These are phyloP conservation scores for Pleoardoris graminearum DNA, from an alignment of 2,329 filamentous ascomycete species.

Conservation along the genomic window DNA sequence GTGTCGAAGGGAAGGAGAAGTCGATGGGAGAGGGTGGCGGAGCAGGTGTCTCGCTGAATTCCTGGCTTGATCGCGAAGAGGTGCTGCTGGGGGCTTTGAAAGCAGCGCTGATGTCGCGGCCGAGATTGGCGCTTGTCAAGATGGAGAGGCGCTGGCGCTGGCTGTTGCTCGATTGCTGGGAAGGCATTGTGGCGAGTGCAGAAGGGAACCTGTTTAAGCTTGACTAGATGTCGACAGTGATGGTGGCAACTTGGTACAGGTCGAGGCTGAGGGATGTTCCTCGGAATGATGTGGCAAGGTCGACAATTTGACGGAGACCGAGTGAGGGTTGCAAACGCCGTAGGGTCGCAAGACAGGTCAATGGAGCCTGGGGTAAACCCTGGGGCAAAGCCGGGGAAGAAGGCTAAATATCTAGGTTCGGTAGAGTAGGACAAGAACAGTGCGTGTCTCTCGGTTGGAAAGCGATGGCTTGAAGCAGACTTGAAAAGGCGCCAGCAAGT, in stretches of 20 bases:
- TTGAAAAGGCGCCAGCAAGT: conserved; percentile 19
- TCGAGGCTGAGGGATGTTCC: not conserved
- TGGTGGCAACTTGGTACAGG: not conserved
- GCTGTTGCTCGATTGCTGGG: conserved; percentile 28
- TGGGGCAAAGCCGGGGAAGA: conserved; percentile 17
- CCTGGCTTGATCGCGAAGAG: conserved; percentile 28
- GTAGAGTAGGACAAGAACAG: conserved; percentile 11
- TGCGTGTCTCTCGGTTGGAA: conserved; percentile 15
- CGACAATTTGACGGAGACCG: not conserved
- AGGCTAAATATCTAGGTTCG: conserved; percentile 25
- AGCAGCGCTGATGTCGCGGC: conserved; percentile 46
- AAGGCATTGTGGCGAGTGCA: conserved; percentile 30
- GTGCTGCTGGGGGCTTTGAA: conserved; percentile 43
- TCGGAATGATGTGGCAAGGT: not conserved
- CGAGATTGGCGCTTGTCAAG: conserved; percentile 46
- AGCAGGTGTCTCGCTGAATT: conserved; percentile 45
- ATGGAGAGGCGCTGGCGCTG: conserved; percentile 49
- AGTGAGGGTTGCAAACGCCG: conserved; percentile 6
- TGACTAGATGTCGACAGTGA: not conserved
- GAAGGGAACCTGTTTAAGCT: not conserved
- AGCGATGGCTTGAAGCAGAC: conserved; percentile 21
- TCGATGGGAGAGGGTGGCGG: conserved; percentile 48
- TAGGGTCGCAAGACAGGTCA: conserved; percentile 1
- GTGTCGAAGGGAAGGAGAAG: conserved; percentile 45
- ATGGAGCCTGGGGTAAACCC: conserved; percentile 15